Conservation (phyloP, 164 flowering plant genomes). For the Vitis vinifera region DNA sequence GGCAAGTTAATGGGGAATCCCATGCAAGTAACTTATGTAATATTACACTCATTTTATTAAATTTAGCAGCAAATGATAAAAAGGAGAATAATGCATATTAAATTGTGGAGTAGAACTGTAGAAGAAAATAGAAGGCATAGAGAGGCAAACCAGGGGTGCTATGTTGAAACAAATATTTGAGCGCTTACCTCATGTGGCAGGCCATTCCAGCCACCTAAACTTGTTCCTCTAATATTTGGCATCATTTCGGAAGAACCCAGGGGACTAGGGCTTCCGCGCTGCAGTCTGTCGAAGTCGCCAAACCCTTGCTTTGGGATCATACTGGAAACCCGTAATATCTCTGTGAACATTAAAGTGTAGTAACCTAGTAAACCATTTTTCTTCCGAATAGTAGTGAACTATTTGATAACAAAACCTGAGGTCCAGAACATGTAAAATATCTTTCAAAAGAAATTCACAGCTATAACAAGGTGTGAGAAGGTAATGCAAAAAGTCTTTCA, state of each 20-base stretch:
- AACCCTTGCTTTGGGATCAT: conserved; percentile 2
- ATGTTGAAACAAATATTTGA: background rate
- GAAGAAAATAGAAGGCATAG: background rate
- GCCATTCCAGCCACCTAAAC: conserved; percentile 6
- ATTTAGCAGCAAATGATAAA: too few relatives aligned
- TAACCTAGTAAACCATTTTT: too few relatives aligned
- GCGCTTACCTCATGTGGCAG: background rate
- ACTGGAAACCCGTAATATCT: conserved; percentile 3
- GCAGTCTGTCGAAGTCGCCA: conserved; percentile 3
- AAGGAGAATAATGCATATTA: background rate
- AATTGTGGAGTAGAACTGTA: background rate
- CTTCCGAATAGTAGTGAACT: too few relatives aligned
- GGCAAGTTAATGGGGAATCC: too few relatives aligned
- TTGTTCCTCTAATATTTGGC: background rate
- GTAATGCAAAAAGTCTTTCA: too few relatives aligned
- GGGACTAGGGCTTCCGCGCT: conserved; percentile 4
- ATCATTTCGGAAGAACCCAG: conserved; percentile 1
- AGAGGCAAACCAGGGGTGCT: too few relatives aligned
- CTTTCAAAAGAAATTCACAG: too few relatives aligned
- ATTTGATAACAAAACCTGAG: too few relatives aligned
- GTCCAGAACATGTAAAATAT: too few relatives aligned
- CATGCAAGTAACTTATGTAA: too few relatives aligned
- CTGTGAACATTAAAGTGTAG: background rate
- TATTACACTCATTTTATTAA: too few relatives aligned
- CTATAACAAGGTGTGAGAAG: too few relatives aligned